These are phyloP conservation scores for Sugiyamaella chiloensis DNA, from an alignment of 805 yeast genomes.

Conservation along the genomic window DNA sequence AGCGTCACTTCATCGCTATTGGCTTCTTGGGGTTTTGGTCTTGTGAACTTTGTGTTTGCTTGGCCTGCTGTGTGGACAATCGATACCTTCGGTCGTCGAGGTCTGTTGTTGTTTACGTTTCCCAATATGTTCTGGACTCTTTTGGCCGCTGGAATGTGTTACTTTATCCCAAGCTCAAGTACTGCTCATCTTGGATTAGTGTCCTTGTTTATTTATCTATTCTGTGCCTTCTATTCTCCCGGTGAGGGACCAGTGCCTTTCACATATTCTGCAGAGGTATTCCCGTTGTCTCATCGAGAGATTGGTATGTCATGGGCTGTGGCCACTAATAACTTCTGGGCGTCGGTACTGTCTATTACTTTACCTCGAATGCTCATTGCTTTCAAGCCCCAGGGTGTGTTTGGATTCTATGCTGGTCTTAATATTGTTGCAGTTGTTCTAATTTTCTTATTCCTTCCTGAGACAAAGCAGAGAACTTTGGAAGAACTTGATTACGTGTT, in stretches of 20 bases:
- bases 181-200: slow-evolving; percentile 58
- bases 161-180: slow-evolving; percentile 53
- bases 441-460: slow-evolving; percentile 51
- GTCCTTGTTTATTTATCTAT: slow-evolving; percentile 68
- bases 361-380: slow-evolving; percentile 70
- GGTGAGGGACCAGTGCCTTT: slow-evolving; percentile 90
- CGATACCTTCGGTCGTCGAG: slow-evolving; percentile 69
- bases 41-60: slow-evolving; percentile 72
- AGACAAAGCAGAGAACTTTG: slow-evolving; percentile 65
- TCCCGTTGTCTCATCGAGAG: slow-evolving; percentile 73
- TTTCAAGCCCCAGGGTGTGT: slow-evolving; percentile 77
- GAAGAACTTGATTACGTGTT: slow-evolving; percentile 76
- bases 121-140: slow-evolving; percentile 55
- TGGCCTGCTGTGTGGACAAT: slow-evolving; percentile 75
- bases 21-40: slow-evolving; percentile 83
- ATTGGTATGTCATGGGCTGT: slow-evolving; percentile 62
- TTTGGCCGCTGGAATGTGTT: slow-evolving; percentile 52
- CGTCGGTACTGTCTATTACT: slow-evolving; percentile 58
- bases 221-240: slow-evolving; percentile 67
- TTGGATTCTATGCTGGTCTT: slow-evolving; percentile 86
- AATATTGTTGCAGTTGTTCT: slow-evolving; percentile 67
- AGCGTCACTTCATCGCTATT: slow-evolving; percentile 45
- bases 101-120: slow-evolving; percentile 51
- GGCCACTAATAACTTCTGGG: slow-evolving; percentile 58
- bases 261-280: slow-evolving; percentile 72